These are phyloP conservation scores for Daldinia loculata DNA, from an alignment of 495 filamentous ascomycete species.

Conservation along the genomic window DNA sequence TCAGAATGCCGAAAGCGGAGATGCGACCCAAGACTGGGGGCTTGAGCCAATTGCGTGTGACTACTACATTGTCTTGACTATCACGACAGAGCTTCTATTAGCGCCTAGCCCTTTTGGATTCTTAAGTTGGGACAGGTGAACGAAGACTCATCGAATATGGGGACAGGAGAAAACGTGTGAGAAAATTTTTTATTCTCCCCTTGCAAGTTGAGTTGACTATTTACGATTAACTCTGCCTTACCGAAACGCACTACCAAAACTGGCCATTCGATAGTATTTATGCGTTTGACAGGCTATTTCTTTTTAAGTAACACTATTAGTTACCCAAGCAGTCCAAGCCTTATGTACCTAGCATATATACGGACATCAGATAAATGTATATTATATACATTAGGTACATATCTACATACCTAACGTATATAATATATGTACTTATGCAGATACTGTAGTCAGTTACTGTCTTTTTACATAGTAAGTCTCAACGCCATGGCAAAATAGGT, in stretches of 20 bases:
- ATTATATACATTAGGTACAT: too few species aligned
- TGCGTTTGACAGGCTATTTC: slow-evolving; percentile 31
- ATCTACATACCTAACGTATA: too few species aligned
- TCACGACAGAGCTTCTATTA: slow-evolving; percentile 43
- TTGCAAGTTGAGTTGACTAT: slow-evolving; percentile 7
- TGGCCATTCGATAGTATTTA: slow-evolving; percentile 18
- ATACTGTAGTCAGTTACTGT: not conserved
- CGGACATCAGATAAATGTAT: not conserved
- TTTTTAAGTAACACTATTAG: slow-evolving; percentile 19
- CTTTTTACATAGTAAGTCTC: slow-evolving; percentile 37
- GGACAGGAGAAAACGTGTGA: slow-evolving; percentile 1
- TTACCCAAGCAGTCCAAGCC: slow-evolving; percentile 13
- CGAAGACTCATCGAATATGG: slow-evolving; percentile 22
- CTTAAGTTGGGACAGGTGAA: slow-evolving; percentile 27
- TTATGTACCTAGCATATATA: not conserved
- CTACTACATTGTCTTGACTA: slow-evolving; percentile 39
- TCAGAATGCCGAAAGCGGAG: slow-evolving; percentile 42
- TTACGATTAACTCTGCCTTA: slow-evolving; percentile 17
- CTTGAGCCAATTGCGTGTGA: slow-evolving; percentile 40
- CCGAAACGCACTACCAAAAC: slow-evolving; percentile 18
- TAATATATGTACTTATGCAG: not conserved
- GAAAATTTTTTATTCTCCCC: slow-evolving; percentile 20
- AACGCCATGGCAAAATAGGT: slow-evolving; percentile 26
- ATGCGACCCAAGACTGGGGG: slow-evolving; percentile 33
- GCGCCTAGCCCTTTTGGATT: slow-evolving; percentile 36